Evolutionary conservation across 2,329 filamentous ascomycete genomes (phyloP).

Genomic region (Verticillium zaregamsianum): DNA sequence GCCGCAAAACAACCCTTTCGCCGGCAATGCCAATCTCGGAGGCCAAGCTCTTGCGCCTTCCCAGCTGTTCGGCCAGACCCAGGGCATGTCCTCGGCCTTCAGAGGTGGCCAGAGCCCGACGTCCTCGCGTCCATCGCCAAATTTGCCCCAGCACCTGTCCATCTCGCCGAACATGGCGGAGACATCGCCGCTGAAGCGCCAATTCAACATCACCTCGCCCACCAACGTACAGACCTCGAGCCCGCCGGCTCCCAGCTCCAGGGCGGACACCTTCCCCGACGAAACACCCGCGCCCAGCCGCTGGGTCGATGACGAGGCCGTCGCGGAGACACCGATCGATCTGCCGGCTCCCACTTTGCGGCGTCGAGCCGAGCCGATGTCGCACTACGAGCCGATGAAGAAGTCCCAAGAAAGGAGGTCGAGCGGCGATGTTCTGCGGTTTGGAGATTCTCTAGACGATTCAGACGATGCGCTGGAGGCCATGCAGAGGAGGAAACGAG

Average conservation of each 20-base stretch:
- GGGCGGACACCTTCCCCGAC: background rate
- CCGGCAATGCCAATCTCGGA: conserved; percentile 24
- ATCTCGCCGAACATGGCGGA: conserved; percentile 42
- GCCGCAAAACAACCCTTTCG: conserved; percentile 44
- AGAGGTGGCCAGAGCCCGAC: conserved; percentile 47
- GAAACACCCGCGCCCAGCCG: background rate
- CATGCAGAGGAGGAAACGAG: conserved; percentile 30
- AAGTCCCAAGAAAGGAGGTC: conserved; percentile 39
- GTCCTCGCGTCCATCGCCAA: conserved; percentile 48
- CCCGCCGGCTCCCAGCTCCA: conserved; percentile 20
- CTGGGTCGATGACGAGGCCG: background rate
- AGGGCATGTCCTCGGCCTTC: conserved; percentile 43
- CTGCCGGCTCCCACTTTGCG: background rate
- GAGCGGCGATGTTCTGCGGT: conserved; percentile 12
- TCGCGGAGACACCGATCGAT: background rate
- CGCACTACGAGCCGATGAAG: conserved; percentile 40
- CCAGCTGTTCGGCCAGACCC: conserved; percentile 53
- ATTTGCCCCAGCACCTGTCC: conserved; percentile 36
- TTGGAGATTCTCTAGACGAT: conserved; percentile 27
- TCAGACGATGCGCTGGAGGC: conserved; percentile 27
- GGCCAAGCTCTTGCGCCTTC: conserved; percentile 33
- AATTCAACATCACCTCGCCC: conserved; percentile 43
- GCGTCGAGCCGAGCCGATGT: conserved; percentile 24
- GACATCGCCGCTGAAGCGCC: conserved; percentile 46
- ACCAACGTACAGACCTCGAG: conserved; percentile 36